Conservation (phyloP, 371 early-diverging fungal genomes). For the Chytridium lagenaria region DNA sequence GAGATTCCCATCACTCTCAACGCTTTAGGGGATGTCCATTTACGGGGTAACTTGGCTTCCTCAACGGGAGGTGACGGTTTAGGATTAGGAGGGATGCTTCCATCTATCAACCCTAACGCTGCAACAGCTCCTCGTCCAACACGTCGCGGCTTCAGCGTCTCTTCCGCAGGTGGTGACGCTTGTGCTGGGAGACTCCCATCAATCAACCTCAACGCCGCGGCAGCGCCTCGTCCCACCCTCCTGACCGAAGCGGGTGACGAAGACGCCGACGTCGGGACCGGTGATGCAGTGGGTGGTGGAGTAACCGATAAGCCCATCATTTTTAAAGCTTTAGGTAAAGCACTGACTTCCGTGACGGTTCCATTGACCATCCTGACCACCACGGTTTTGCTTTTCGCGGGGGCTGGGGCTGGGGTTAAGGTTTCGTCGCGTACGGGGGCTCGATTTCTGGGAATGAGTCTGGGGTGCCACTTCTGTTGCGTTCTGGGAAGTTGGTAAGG, state of each 20-base stretch:
- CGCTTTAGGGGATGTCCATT: no score
- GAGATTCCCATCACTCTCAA: conserved; percentile 2
- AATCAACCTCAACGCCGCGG: neutral
- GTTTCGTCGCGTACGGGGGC: neutral
- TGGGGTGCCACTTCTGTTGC: neutral
- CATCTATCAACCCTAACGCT: no score
- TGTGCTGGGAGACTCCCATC: neutral
- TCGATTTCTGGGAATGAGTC: neutral
- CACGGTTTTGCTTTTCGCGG: conserved; percentile 10
- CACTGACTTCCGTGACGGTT: conserved; percentile 4
- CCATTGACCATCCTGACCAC: conserved; percentile 6
- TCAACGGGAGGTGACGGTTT: no score
- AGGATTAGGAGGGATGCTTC: no score
- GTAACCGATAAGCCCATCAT: conserved; percentile 7
- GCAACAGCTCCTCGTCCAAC: no score
- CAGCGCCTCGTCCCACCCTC: neutral
- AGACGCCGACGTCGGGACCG: neutral
- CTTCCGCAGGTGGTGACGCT: neutral
- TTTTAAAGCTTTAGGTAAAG: conserved; percentile 7
- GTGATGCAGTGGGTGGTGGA: neutral
- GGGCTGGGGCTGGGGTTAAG: neutral
- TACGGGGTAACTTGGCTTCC: no score
- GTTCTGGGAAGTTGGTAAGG: neutral
- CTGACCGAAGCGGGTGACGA: neutral
- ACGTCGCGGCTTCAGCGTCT: no score